These are phyloP conservation scores for Panicum virgatum DNA, from an alignment of 202 grass and related monocot species.

Conservation along the genomic window DNA sequence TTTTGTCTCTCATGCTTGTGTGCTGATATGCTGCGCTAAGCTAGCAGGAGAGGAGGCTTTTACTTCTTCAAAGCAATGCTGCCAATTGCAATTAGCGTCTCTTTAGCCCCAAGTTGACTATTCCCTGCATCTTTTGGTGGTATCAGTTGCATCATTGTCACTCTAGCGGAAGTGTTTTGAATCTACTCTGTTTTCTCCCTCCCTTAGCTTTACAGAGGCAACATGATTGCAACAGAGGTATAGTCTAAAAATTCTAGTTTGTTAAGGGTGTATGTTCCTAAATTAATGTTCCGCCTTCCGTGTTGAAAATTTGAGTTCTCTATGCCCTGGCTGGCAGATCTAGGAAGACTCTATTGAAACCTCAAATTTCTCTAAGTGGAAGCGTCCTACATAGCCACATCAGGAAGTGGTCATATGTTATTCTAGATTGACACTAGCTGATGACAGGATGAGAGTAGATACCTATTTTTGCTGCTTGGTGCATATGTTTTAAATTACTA, in stretches of 20 bases:
- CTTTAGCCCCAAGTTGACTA: background rate
- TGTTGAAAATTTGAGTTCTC: constrained; percentile 16
- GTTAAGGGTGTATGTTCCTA: background rate
- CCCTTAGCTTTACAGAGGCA: background rate
- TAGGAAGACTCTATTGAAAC: background rate
- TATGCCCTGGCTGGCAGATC: background rate
- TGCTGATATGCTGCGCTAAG: constrained; percentile 14
- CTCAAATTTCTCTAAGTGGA: background rate
- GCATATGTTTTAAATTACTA: background rate
- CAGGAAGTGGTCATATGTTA: constrained; percentile 10
- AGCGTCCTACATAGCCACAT: background rate
- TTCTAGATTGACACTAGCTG: constrained; percentile 19
- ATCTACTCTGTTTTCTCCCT: background rate
- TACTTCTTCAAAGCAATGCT: constrained; percentile 13
- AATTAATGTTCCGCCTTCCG: background rate
- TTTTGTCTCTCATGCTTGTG: background rate
- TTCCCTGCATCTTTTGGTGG: constrained; percentile 14
- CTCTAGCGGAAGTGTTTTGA: background rate
- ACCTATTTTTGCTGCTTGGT: background rate
- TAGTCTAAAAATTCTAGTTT: background rate
- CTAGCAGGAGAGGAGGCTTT: background rate
- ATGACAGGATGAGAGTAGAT: constrained; percentile 20
- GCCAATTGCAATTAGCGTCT: background rate
- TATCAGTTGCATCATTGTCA: constrained; percentile 15
- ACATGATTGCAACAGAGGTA: background rate